Evolutionary conservation across 164 flowering plant species (phyloP).

Genomic region (Aristolochia californica): DNA sequence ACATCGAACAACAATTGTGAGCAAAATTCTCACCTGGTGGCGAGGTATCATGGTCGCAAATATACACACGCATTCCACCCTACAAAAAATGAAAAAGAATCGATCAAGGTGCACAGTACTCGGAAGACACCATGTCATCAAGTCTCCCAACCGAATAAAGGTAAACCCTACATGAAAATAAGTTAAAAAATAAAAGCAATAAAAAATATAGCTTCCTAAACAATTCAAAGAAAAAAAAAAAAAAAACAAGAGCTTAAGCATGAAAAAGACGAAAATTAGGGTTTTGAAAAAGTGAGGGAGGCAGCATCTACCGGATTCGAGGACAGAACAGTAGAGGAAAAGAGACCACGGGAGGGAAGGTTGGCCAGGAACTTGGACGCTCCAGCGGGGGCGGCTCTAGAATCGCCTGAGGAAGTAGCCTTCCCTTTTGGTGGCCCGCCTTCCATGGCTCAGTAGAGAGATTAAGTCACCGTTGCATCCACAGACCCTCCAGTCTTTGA

Average conservation of each 20-base stretch:
- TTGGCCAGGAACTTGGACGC: constrained; percentile 36
- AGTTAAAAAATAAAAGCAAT: too few species aligned
- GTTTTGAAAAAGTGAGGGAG: not conserved
- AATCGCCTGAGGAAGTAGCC: constrained; percentile 12
- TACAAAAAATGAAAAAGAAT: constrained; percentile 3
- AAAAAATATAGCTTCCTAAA: too few species aligned
- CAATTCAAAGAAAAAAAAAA: not conserved
- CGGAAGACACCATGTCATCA: not conserved
- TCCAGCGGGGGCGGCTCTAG: constrained; percentile 3
- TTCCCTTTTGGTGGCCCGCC: constrained; percentile 4
- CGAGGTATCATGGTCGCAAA: constrained; percentile 23
- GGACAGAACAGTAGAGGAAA: constrained; percentile 40
- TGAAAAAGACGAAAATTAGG: not conserved
- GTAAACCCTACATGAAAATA: too few species aligned
- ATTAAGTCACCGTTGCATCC: too few species aligned
- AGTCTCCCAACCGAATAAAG: too few species aligned
- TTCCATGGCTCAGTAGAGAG: constrained; percentile 5
- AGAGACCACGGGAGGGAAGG: constrained; percentile 63
- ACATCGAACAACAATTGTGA: not conserved
- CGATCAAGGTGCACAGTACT: not conserved
- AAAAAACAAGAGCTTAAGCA: not conserved
- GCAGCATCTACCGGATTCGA: constrained; percentile 40
- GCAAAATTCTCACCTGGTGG: constrained; percentile 16
- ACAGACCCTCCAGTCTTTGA: too few species aligned
- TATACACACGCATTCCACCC: constrained; percentile 24